phyloP scores from a whole-genome alignment of 495 filamentous ascomycete genomes.

The Penicillium alfredii region DNA sequence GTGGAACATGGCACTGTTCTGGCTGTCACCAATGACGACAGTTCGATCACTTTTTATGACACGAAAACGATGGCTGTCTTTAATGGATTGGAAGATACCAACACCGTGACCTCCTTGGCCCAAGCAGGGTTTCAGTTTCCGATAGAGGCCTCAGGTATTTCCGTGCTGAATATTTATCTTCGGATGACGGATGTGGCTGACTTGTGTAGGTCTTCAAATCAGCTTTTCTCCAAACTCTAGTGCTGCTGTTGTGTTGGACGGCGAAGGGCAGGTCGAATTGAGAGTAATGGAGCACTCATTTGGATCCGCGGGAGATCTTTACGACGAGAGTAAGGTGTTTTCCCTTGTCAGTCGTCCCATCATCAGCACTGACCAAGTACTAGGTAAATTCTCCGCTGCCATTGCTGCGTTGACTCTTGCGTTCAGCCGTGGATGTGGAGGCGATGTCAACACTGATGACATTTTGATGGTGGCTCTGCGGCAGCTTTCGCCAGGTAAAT shows the following conservation, averaged over 20 bases:
- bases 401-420: constrained; percentile 56
- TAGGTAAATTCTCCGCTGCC: constrained; percentile 47
- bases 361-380: too few species aligned
- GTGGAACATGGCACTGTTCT: constrained; percentile 62
- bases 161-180: background rate
- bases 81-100: constrained; percentile 53
- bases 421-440: constrained; percentile 50
- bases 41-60: constrained; percentile 71
- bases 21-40: constrained; percentile 66
- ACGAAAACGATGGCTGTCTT: constrained; percentile 61
- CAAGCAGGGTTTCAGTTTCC: constrained; percentile 71
- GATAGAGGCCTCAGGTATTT: constrained; percentile 25
- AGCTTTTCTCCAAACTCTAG: constrained; percentile 72
- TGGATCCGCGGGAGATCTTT: constrained; percentile 31
- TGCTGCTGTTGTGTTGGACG: constrained; percentile 56
- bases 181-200: background rate
- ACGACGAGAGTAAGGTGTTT: constrained; percentile 44
- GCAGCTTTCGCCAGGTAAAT: constrained; percentile 46
- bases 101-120: constrained; percentile 58
- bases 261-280: constrained; percentile 60
- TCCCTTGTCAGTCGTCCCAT: too few species aligned
- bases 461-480: constrained; percentile 57
- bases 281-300: constrained; percentile 52
- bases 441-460: constrained; percentile 64
- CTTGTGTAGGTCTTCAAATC: constrained; percentile 50